A percentile compares a stretch with the other conserved stretches of the same genome.
Evolutionary conservation across 768 basidiomycete genomes (phyloP).

Genomic region (Lentinula raphanica): DNA sequence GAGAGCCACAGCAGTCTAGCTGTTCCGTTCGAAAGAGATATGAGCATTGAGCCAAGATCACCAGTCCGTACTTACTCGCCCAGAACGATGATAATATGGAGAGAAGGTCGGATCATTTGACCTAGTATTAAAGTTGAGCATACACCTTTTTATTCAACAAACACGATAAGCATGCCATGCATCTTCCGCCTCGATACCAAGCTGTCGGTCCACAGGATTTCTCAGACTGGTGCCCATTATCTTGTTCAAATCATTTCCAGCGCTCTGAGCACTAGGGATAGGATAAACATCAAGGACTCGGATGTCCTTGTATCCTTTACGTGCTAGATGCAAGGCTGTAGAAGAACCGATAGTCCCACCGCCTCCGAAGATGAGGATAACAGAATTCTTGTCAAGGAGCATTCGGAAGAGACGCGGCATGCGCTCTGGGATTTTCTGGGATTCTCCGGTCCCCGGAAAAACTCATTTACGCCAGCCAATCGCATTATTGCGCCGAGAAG

Average conservation of each 20-base stretch:
- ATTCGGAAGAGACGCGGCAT: not conserved
- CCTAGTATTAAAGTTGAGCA: not conserved
- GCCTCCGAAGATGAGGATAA: conserved; percentile 4
- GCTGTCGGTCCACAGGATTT: not conserved
- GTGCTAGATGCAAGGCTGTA: conserved; percentile 1
- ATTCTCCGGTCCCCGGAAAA: not conserved
- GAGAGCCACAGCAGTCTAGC: not conserved
- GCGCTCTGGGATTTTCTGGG: too few species aligned
- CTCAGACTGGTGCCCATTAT: not conserved
- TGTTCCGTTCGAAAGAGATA: not conserved
- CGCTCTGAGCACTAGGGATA: conserved; percentile 2
- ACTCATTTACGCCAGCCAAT: not conserved
- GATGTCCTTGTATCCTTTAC: not conserved
- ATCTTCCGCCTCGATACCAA: not conserved
- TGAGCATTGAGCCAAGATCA: too few species aligned
- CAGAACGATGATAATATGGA: conserved; percentile 6
- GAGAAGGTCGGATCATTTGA: not conserved
- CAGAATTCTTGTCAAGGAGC: not conserved
- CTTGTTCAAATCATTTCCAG: conserved; percentile 6
- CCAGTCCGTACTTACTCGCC: not conserved
- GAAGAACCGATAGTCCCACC: conserved; percentile 3
- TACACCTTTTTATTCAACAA: not conserved
- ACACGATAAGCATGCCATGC: not conserved
- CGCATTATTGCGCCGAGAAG: not conserved
- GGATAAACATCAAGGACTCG: conserved; percentile 4